Evolutionary conservation across 2,329 filamentous ascomycete species (phyloP), one percentile per base, ranked within the genome.

Genomic region (Phoma sp.): DNA sequence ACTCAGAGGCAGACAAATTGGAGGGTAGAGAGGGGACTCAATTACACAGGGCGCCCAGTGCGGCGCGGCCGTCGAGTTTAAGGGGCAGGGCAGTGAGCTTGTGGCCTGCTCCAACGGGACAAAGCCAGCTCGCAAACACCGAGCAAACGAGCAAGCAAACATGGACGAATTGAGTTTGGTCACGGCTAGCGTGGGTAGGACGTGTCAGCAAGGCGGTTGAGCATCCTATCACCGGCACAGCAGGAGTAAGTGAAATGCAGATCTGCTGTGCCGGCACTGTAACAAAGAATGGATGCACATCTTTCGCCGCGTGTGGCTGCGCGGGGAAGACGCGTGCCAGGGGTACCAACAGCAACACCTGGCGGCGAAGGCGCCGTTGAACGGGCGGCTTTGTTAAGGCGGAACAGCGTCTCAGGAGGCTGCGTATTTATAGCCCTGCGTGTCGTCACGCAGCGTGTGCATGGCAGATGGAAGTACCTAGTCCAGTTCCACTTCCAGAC

Each of bases 121-220:
- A 46, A 55, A 42, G 47, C 36, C 32, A 33, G 32, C 32, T 13
- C 10, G 7, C 37, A 37, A 45, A 40, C 40, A 45, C 40, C 40
- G 45, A 46, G 41, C 36, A 49, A 22, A 55, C 46, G 37, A 45
- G 33, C 45, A 40, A 46, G 41, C 36, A 49, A 23, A 55, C 46
- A 36, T 37, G 36, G 36, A 50, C 52, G 41, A 49, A 49, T 55
- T n/a, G 46, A 55, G 46, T 30, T 30, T 55, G 52, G 52, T 46
- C 46, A 42, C 46, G 10, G 24, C 58, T 62, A 65, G 62, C 58
- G 51, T 50, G 50, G 18, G 41, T 49, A 33, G 47, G 46, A 50
- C 64, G 43, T 65, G 62, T 67, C 58, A 65, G 62, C 62, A 61
- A 61, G 52, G 57, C 62, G 46, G 39, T 35, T 43, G 43, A 38